Conservation (phyloP, 2,329 filamentous ascomycete genomes). For the Colletotrichum zoysiae region DNA sequence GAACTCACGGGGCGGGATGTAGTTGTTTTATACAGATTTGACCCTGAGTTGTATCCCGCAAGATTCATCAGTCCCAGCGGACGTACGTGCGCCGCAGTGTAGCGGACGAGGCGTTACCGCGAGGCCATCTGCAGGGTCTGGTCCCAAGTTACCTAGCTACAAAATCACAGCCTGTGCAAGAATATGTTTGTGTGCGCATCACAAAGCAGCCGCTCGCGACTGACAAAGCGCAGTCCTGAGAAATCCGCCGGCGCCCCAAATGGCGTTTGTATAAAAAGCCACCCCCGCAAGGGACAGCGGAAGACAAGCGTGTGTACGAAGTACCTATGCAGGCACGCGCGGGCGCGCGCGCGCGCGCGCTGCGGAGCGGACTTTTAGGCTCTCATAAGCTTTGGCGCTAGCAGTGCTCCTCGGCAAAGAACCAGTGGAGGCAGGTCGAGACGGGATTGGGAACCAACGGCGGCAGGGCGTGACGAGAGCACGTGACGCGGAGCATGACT, state of each 20-base stretch:
- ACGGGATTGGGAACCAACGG: background rate
- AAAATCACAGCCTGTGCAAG: background rate
- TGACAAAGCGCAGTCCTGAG: background rate
- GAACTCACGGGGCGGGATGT: background rate
- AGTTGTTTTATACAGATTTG: slow-evolving; percentile 4
- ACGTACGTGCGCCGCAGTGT: background rate
- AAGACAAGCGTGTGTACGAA: background rate
- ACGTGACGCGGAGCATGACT: slow-evolving; percentile 1
- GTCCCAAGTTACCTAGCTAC: background rate
- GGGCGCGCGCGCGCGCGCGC: slow-evolving; percentile 1
- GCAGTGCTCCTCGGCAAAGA: background rate
- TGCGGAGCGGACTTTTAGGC: slow-evolving; percentile 10
- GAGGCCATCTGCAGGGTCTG: slow-evolving; percentile 11
- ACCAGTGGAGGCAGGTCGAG: slow-evolving; percentile 28
- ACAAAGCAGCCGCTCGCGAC: slow-evolving; percentile 8
- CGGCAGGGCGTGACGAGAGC: slow-evolving; percentile 40
- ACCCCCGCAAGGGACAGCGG: background rate
- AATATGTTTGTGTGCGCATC: background rate
- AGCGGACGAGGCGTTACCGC: slow-evolving; percentile 2
- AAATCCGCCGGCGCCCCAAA: background rate
- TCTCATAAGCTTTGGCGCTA: background rate
- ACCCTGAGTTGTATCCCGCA: too few relatives aligned
- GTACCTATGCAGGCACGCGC: too few relatives aligned
- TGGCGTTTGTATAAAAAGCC: background rate
- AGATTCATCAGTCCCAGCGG: background rate